Conservation (phyloP, 225 moss, liverwort and hornwort genomes). For the Sphagnum contortum region DNA sequence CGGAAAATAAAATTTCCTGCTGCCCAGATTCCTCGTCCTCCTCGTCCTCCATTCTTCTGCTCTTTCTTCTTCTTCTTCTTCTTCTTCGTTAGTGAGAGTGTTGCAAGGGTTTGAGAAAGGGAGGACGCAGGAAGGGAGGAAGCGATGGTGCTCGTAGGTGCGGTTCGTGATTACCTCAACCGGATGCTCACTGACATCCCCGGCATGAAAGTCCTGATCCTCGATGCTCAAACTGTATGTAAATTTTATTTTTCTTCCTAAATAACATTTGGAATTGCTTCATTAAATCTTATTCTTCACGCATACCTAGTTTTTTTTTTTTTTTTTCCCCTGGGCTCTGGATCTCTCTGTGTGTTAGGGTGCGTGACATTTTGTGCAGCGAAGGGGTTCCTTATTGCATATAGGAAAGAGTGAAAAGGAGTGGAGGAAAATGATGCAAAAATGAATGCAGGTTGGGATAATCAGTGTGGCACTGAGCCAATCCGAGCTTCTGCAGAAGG, state of each 20-base stretch:
- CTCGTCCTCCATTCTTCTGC: no score
- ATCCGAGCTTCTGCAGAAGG: constrained; percentile 89
- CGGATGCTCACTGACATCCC: constrained; percentile 86
- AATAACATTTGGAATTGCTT: no score
- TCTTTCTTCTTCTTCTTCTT: no score
- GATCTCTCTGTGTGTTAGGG: neutral
- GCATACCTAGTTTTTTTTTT: neutral
- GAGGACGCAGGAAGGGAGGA: no score
- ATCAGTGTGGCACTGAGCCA: constrained; percentile 94
- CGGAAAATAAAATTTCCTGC: no score
- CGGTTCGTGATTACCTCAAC: constrained; percentile 88
- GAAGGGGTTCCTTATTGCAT: no score
- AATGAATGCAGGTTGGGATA: constrained; percentile 70
- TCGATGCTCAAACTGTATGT: constrained; percentile 80
- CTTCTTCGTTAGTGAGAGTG: no score
- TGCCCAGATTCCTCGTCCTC: no score
- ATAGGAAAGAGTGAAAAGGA: no score
- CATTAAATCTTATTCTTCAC: no score
- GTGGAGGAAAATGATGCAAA: neutral
- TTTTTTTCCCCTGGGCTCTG: neutral
- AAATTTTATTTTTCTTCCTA: neutral
- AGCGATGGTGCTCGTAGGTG: constrained; percentile 80
- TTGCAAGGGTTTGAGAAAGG: no score
- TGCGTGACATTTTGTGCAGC: neutral
- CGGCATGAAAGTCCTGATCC: constrained; percentile 95